These are phyloP conservation scores for Fusarium proliferatum DNA, from an alignment of 2,329 filamentous ascomycete species.

Conservation along the genomic window DNA sequence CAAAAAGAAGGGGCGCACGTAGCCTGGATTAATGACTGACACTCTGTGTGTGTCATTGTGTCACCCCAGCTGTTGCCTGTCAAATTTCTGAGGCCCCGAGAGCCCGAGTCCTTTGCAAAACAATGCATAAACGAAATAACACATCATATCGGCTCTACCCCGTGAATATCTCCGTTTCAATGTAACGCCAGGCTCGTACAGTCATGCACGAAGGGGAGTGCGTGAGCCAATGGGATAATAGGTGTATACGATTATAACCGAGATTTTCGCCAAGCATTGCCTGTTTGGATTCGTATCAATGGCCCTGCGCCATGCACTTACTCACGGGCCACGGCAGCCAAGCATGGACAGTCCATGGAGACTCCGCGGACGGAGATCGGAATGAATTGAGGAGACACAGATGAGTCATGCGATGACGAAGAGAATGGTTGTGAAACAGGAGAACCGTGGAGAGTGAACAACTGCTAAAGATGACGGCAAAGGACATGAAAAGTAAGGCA, in stretches of 20 bases:
- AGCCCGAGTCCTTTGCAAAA: background rate
- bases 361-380: background rate
- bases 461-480: too few relatives aligned
- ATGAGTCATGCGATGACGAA: background rate
- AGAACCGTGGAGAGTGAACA: background rate
- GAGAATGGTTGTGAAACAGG: background rate
- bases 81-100: background rate
- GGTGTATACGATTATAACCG: background rate
- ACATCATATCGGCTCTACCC: background rate
- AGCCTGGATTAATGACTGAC: rapidly evolving
- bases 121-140: background rate
- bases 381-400: rapidly evolving
- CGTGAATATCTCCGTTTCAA: rapidly evolving
- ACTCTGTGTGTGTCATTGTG: rapidly evolving
- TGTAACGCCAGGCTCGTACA: background rate
- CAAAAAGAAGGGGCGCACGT: background rate
- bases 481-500: rapidly evolving
- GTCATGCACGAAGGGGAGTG: background rate
- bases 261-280: background rate
- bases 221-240: background rate
- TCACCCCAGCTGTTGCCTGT: too few relatives aligned
- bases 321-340: background rate
- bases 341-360: background rate
- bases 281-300: background rate
- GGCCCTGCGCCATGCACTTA: too few relatives aligned